Evolutionary conservation across 441 rosid genomes (phyloP), one percentile per base, ranked within the genome.

Genomic region (Jatropha multifida): DNA sequence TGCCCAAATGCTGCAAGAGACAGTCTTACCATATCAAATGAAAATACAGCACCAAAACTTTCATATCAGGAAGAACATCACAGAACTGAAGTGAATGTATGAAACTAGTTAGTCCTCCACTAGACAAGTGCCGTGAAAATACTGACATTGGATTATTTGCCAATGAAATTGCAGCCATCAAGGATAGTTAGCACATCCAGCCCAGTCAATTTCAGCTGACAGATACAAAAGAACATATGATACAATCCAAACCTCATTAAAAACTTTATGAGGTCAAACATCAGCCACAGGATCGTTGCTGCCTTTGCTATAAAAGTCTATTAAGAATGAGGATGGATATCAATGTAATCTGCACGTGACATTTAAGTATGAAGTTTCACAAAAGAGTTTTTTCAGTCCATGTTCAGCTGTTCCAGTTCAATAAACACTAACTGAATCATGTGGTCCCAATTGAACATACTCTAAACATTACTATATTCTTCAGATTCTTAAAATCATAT

Each of bases 51-150:
- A 51, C 41, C 44, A 49, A 23, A 61, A 62, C 20, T 13, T 37
- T 48, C 71, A 67, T 48, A 46, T 46, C 37, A 27, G 54, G 52
- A 48, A 46, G 40, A 48, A 46, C 18, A 17, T 67, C 71, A 67
- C 9, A 12, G 52, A 12, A 13, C 8, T 23, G 15, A 23, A 46
- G n/a, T 8, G n/a, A 13, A 1, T 26, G 20, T 17, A 46, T 14
- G 11, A 42, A 14, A 23, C 41, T 23, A 26, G 11, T 26, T 37
- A 66, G n/a, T 7, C 46, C 41, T 48, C 6, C n/a, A 13, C 2
- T 11, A 14, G 20, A 38, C 46, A 23, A 23, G 54, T 13, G 46
- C 54, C 4, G 7, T 3, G 11, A 26, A 67, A 41, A 20, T 6
- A 48, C 14, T 23, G 17, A 46, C 18, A 67, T 23, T 23, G 17